Conservation (phyloP, 139 green algal species). For the Ettlia oleoabundans region DNA sequence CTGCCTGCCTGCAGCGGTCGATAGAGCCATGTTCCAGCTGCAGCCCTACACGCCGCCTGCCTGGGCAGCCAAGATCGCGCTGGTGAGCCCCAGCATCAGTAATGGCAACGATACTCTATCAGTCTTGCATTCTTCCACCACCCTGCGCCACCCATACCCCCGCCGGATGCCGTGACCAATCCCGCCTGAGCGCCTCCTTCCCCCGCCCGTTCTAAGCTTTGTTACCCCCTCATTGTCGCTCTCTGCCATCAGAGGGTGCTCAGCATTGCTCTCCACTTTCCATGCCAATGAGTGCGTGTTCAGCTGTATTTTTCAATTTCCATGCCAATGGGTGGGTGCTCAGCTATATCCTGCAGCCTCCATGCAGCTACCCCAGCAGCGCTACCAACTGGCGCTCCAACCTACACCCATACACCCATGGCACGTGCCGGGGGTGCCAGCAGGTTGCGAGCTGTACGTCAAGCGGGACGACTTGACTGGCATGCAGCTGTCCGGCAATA, state of each 20-base stretch:
- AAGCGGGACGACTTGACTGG: conserved; percentile 94
- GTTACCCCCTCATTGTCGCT: no score
- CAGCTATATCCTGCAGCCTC: no score
- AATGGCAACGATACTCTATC: not conserved
- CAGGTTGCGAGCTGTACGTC: conserved; percentile 78
- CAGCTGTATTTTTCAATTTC: no score
- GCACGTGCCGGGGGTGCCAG: conserved; percentile 73
- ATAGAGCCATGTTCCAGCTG: conserved; percentile 24
- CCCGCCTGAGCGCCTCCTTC: no score
- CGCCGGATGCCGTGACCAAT: no score
- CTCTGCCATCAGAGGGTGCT: no score
- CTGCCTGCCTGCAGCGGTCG: not conserved
- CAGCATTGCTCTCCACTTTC: no score
- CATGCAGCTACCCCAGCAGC: conserved; percentile 46
- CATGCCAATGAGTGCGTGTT: no score
- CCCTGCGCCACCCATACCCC: no score
- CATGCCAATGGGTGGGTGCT: no score
- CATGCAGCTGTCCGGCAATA: conserved; percentile 93
- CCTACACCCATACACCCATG: conserved; percentile 76
- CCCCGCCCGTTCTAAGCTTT: not conserved
- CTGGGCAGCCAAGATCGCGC: conserved; percentile 13
- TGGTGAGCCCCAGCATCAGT: not conserved
- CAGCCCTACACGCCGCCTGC: conserved; percentile 8
- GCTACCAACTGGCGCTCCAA: conserved; percentile 42
- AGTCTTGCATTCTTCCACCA: not conserved